phyloP scores from a whole-genome alignment of 768 basidiomycete genomes.

The Strobilomyces echinocephalus region DNA sequence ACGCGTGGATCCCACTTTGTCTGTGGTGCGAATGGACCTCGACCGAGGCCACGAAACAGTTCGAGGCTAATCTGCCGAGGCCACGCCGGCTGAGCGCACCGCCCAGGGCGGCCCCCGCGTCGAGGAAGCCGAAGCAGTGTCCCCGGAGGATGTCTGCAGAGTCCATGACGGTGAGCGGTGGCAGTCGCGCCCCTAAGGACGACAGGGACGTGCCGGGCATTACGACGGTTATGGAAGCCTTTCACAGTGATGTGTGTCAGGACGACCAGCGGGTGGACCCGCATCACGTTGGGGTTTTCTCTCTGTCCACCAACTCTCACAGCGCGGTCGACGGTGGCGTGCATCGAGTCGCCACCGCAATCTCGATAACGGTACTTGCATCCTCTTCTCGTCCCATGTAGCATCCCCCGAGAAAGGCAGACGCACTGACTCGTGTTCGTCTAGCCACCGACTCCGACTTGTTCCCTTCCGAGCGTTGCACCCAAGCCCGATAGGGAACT shows the following conservation, averaged over 20 bases:
- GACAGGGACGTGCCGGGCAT: constrained; percentile 23
- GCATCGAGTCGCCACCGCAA: constrained; percentile 24
- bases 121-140: constrained; percentile 10
- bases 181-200: constrained; percentile 21
- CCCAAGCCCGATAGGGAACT: constrained; percentile 6
- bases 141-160: constrained; percentile 19
- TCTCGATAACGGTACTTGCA: constrained; percentile 29
- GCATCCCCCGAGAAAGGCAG: constrained; percentile 11
- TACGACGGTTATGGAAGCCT: constrained; percentile 25
- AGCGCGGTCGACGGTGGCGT: constrained; percentile 15
- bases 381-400: constrained; percentile 9
- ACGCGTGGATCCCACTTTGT: constrained; percentile 46
- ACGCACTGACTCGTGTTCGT: constrained; percentile 17
- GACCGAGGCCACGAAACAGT: constrained; percentile 35
- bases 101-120: constrained; percentile 11
- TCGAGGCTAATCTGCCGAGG: constrained; percentile 37
- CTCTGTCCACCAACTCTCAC: constrained; percentile 6
- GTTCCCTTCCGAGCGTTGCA: constrained; percentile 16
- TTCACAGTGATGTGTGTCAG: constrained; percentile 22
- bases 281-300: constrained; percentile 8
- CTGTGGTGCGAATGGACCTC: constrained; percentile 50
- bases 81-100: constrained; percentile 31
- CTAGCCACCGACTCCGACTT: constrained; percentile 21
- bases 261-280: constrained; percentile 7
- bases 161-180: constrained; percentile 17